Evolutionary conservation across 495 filamentous ascomycete genomes (phyloP).

Genomic region (Aspergillus haitiensis): DNA sequence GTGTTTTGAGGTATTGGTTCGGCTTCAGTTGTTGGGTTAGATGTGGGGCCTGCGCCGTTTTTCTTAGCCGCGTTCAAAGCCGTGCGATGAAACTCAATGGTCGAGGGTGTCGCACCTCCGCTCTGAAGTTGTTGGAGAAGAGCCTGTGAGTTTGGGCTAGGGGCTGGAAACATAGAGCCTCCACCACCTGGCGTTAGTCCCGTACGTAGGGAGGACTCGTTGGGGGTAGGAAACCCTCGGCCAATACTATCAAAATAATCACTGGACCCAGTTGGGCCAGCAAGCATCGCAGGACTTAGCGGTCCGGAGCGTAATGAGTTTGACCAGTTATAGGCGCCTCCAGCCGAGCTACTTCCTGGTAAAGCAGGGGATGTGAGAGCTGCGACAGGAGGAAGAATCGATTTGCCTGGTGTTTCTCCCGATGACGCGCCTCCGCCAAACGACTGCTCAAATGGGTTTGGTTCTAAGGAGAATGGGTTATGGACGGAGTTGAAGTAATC

Average conservation of each 20-base stretch:
- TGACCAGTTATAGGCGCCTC: constrained; percentile 69
- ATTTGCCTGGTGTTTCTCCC: constrained; percentile 83
- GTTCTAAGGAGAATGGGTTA: constrained; percentile 73
- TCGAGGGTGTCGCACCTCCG: constrained; percentile 82
- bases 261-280: constrained; percentile 72
- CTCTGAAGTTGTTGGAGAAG: constrained; percentile 76
- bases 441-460: constrained; percentile 94
- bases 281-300: constrained; percentile 95
- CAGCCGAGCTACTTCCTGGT: constrained; percentile 65
- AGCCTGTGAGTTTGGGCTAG: constrained; percentile 82
- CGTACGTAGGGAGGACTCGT: constrained; percentile 91
- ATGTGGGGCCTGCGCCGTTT: constrained; percentile 48
- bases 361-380: constrained; percentile 87
- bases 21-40: constrained; percentile 52
- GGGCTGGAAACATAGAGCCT: constrained; percentile 95
- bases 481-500: constrained; percentile 76
- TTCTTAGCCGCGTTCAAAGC: constrained; percentile 78
- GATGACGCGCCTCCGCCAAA: constrained; percentile 65
- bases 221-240: constrained; percentile 88
- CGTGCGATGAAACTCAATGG: constrained; percentile 92
- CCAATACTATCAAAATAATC: constrained; percentile 84
- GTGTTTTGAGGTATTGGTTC: constrained; percentile 47
- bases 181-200: constrained; percentile 93
- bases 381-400: constrained; percentile 86
- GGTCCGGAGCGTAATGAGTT: constrained; percentile 89